Evolutionary conservation across 306 rosid species (phyloP), one percentile per base, ranked within the genome.

Genomic region (Vigna mungo): DNA sequence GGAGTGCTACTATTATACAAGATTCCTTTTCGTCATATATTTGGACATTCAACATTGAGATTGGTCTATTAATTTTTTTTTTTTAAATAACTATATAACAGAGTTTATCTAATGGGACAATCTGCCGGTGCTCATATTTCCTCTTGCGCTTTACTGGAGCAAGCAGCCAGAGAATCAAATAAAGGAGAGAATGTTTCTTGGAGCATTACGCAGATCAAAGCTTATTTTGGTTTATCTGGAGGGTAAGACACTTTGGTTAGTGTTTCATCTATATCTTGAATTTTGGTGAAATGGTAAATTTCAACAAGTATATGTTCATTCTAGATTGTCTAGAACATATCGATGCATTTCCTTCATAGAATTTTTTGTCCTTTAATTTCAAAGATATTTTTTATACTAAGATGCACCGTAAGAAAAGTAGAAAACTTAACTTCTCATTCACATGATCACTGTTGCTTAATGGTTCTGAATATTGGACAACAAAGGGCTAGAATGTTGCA

Each of bases 51-150:
- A 75, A 79, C 51, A 54, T 27, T 18, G 30, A 44, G 55, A 74
- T 68, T 86, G 27, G 77, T 74, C 39, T 67, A 16, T 67, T 77
- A 27, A 51, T 54, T 20, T 30, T 17, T 58, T 61, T 58, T 61
- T 32, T n/a, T 43, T 84, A 59, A 51, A 62, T 66, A 48, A 58
- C 58, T 77, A 63, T 71, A 46, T 71, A 11, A 76, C 37, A 95
- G 99, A 90, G 85, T 92, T 81, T 95, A 89, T 86, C 90, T 95
- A 66, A 89, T 91, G 99, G 99, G 99, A 78, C 99, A 95, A 92
- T 95, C 97, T 20, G 99, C 99, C 51, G 97, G 97, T 78, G 96
- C 99, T 15, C 97, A 95, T 83, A 92, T 95, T 75, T 91, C 97
- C 47, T 83, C 95, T 51, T 95, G 97, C 85, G 89, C 89, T 81